These are phyloP conservation scores for Vitis riparia DNA, from an alignment of 164 flowering plant genomes.

Conservation along the genomic window DNA sequence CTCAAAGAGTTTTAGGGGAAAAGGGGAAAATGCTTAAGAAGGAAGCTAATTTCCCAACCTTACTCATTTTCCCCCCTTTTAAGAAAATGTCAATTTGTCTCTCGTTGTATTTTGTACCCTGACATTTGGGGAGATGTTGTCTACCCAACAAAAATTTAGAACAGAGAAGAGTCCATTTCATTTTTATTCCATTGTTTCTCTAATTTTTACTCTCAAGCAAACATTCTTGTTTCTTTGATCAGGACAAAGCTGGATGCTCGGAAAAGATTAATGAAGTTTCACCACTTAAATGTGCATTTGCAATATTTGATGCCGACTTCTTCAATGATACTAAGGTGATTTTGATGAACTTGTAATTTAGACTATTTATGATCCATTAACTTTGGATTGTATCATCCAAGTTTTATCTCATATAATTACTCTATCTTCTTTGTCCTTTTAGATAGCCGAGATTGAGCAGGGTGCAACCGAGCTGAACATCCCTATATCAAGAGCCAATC, in stretches of 20 bases:
- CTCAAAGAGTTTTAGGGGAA: too few species aligned
- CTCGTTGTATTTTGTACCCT: too few species aligned
- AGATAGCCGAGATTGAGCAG: slow-evolving; percentile 69
- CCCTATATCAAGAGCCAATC: slow-evolving; percentile 56
- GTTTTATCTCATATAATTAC: background rate
- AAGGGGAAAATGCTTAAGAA: too few species aligned
- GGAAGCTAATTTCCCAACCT: too few species aligned
- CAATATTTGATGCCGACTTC: slow-evolving; percentile 57
- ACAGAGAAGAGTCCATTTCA: too few species aligned
- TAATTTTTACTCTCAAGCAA: too few species aligned
- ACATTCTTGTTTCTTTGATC: slow-evolving; percentile 20
- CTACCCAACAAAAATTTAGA: too few species aligned
- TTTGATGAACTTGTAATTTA: background rate
- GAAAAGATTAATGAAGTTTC: slow-evolving; percentile 21
- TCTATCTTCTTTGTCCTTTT: background rate
- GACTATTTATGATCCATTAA: too few species aligned
- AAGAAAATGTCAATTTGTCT: too few species aligned
- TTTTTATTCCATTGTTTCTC: too few species aligned
- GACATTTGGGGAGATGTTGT: too few species aligned
- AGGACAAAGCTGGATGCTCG: slow-evolving; percentile 40
- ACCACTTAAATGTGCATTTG: slow-evolving; percentile 35
- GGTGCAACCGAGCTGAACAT: slow-evolving; percentile 64
- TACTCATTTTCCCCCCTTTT: too few species aligned
- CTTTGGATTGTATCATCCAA: background rate
- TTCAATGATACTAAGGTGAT: slow-evolving; percentile 63